Conservation (phyloP, 2,329 filamentous ascomycete species). For the Cucurbitaria berberidis region DNA sequence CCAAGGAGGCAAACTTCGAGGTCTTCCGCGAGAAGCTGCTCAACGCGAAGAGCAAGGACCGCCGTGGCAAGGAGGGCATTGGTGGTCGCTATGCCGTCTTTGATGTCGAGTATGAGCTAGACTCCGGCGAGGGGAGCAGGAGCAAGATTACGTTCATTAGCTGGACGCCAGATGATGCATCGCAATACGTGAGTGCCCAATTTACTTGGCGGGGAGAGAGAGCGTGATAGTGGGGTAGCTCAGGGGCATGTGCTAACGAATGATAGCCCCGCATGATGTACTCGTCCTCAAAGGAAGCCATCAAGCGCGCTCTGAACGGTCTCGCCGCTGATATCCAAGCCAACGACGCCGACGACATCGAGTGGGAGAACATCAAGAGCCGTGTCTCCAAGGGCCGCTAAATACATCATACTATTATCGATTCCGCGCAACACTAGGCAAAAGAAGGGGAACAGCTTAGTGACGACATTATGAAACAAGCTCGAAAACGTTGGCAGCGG, state of each 20-base stretch:
- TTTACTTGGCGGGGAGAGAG: neutral
- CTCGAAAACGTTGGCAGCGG: slow-evolving; percentile 7
- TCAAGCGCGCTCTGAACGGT: slow-evolving; percentile 79
- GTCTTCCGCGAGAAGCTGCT: slow-evolving; percentile 78
- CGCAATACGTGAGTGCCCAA: slow-evolving; percentile 68
- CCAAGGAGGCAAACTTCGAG: slow-evolving; percentile 70
- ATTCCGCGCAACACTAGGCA: slow-evolving; percentile 25
- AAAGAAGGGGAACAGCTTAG: slow-evolving; percentile 18
- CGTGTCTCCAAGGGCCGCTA: slow-evolving; percentile 60
- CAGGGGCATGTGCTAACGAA: slow-evolving; percentile 15
- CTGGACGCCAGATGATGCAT: slow-evolving; percentile 67
- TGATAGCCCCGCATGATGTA: slow-evolving; percentile 85
- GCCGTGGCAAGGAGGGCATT: slow-evolving; percentile 60
- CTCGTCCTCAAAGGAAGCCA: slow-evolving; percentile 84
- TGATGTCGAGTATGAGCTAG: slow-evolving; percentile 79
- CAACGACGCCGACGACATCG: slow-evolving; percentile 83
- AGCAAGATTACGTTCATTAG: slow-evolving; percentile 53
- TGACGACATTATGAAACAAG: slow-evolving; percentile 28
- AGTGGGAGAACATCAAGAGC: slow-evolving; percentile 71
- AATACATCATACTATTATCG: slow-evolving; percentile 16
- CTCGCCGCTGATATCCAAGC: slow-evolving; percentile 80
- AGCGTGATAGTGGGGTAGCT: neutral
- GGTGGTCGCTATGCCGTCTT: slow-evolving; percentile 85
- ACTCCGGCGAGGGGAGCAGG: slow-evolving; percentile 74
- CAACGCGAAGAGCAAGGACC: slow-evolving; percentile 74